Conservation (phyloP, 1,284 basidiomycete species). For the Taiwanofungus camphoratus region DNA sequence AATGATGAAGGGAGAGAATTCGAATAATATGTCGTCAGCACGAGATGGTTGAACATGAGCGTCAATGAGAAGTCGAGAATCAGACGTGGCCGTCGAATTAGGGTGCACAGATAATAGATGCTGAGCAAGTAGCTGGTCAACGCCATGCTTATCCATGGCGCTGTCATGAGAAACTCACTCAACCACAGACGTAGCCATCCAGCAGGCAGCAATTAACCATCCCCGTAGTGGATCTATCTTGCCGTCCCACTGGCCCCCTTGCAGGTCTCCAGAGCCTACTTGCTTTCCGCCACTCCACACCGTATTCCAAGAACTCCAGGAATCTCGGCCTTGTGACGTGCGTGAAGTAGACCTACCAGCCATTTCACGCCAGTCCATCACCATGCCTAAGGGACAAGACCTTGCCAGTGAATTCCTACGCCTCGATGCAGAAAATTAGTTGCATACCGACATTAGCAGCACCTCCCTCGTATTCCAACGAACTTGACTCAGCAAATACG, state of each 20-base stretch:
- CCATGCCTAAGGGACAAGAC: constrained; percentile 53
- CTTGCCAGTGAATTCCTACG: too few species aligned
- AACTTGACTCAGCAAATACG: constrained; percentile 67
- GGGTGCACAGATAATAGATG: constrained; percentile 80
- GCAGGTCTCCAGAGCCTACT: constrained; percentile 51
- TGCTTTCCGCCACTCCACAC: constrained; percentile 75
- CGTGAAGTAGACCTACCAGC: constrained; percentile 74
- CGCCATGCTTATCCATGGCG: not conserved
- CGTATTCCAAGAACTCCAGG: constrained; percentile 61
- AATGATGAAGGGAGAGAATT: constrained; percentile 81
- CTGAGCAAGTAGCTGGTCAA: constrained; percentile 37
- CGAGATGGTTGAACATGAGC: constrained; percentile 83
- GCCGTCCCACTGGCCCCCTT: constrained; percentile 48
- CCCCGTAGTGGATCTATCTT: constrained; percentile 71
- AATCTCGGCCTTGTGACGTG: constrained; percentile 52
- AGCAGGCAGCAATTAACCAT: constrained; percentile 83
- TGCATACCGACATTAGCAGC: constrained; percentile 71
- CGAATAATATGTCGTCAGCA: constrained; percentile 90
- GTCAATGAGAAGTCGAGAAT: constrained; percentile 94
- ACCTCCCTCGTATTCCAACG: constrained; percentile 82
- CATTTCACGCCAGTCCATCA: constrained; percentile 98
- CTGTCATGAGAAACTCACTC: constrained; percentile 56
- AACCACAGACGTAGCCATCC: constrained; percentile 72
- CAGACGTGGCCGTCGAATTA: constrained; percentile 87
- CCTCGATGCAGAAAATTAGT: not conserved